Percentiles rank a stretch among this genome's conserved stretches.
Evolutionary conservation across 768 basidiomycete species (phyloP).

Genomic region (Pisolithus marmoratus): DNA sequence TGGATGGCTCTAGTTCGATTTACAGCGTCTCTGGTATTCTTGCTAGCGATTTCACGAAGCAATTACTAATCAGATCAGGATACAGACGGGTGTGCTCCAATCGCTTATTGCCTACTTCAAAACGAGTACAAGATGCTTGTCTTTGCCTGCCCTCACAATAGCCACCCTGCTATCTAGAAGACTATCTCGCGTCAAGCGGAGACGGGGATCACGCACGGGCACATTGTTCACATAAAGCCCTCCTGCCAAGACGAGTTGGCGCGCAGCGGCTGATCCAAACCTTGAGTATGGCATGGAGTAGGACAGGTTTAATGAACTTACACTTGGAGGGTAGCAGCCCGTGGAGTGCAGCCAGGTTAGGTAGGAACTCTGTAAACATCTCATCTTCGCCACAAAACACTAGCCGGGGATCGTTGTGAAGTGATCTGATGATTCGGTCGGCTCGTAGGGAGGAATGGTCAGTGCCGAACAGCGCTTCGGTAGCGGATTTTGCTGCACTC

Average conservation of each 20-base stretch:
- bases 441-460: conserved; percentile 41
- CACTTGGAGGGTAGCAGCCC: conserved; percentile 60
- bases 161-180: conserved; percentile 59
- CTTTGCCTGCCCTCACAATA: conserved; percentile 71
- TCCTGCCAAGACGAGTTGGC: conserved; percentile 52
- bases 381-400: conserved; percentile 45
- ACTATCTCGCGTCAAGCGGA: conserved; percentile 35
- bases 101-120: conserved; percentile 18
- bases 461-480: conserved; percentile 39
- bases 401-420: conserved; percentile 63
- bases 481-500: conserved; percentile 25
- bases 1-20: no score
- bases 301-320: conserved; percentile 29
- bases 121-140: conserved; percentile 56
- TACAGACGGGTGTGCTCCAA: conserved; percentile 1
- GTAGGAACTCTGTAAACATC: conserved; percentile 46
- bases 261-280: conserved; percentile 52
- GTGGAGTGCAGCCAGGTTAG: conserved; percentile 56
- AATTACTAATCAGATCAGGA: background rate
- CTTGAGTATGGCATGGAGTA: conserved; percentile 3
- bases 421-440: conserved; percentile 52
- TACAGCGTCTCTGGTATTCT: no score
- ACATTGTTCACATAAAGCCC: conserved; percentile 72
- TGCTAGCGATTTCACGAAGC: background rate
- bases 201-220: conserved; percentile 45